phyloP scores from a whole-genome alignment of 768 basidiomycete species.

The Auricularia cornea region DNA sequence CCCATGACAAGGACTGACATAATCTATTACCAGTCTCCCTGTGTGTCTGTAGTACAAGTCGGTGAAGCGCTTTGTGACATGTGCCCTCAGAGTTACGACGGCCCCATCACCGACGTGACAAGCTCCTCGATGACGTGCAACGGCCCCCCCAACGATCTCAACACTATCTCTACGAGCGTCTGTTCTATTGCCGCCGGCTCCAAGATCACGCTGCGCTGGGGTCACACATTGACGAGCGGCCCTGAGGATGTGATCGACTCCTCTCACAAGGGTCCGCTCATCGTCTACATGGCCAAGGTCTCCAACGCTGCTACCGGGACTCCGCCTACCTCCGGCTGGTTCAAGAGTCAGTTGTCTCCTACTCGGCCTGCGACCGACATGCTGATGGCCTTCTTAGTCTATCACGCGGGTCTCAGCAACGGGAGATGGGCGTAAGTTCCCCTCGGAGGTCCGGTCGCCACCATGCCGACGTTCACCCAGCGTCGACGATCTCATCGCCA shows the following conservation, averaged over 20 bases:
- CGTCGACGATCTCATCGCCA: conserved; percentile 3
- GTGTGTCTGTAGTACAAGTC: neutral
- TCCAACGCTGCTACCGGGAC: neutral
- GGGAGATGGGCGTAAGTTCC: neutral
- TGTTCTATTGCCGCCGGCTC: conserved; percentile 2
- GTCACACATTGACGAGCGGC: conserved; percentile 1
- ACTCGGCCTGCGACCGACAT: too few relatives aligned
- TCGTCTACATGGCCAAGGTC: conserved; percentile 5
- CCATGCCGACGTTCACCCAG: neutral
- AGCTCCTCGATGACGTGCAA: conserved; percentile 1
- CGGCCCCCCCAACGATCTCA: conserved; percentile 1
- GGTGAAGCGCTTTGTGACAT: neutral
- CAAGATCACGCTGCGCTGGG: conserved; percentile 2
- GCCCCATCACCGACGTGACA: conserved; percentile 13
- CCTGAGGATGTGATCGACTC: conserved; percentile 1
- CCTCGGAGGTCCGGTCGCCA: too few relatives aligned
- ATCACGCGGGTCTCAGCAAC: conserved; percentile 4
- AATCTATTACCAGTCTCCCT: neutral
- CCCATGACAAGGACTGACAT: too few relatives aligned
- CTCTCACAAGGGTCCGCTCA: neutral
- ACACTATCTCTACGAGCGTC: conserved; percentile 1
- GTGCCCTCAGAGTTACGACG: conserved; percentile 5
- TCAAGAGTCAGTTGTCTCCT: conserved; percentile 1
- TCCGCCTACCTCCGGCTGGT: conserved; percentile 4
- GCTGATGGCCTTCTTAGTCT: neutral